These are phyloP conservation scores for Arthroderma uncinatum DNA, from an alignment of 2,329 filamentous ascomycete species.

Conservation along the genomic window DNA sequence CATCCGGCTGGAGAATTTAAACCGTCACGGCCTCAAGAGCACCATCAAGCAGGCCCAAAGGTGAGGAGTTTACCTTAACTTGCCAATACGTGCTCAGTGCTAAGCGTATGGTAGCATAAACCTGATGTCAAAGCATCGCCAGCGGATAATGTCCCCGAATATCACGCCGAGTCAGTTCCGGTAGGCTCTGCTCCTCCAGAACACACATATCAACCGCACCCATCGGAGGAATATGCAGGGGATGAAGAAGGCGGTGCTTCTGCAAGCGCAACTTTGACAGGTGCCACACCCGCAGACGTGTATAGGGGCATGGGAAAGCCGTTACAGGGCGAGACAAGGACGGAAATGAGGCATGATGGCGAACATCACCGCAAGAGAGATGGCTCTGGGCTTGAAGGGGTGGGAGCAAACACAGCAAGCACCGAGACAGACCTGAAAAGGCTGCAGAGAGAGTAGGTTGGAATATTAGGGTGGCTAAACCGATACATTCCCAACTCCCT, in stretches of 20 bases:
- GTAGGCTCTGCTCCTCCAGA: constrained; percentile 51
- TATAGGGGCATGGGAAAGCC: constrained; percentile 45
- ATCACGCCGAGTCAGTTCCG: constrained; percentile 49
- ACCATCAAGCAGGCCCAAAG: neutral
- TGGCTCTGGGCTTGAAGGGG: constrained; percentile 34
- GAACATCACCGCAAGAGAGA: constrained; percentile 33
- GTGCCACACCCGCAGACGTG: constrained; percentile 44
- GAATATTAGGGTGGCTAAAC: too few species aligned
- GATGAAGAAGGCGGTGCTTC: constrained; percentile 13
- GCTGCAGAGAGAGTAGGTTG: neutral
- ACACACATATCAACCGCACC: constrained; percentile 40
- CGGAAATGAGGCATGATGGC: constrained; percentile 40
- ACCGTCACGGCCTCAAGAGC: neutral
- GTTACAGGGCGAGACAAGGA: constrained; percentile 38
- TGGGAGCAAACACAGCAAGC: constrained; percentile 24
- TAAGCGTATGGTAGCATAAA: constrained; percentile 43
- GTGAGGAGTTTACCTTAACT: neutral
- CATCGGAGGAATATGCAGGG: constrained; percentile 18
- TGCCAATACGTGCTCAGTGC: neutral
- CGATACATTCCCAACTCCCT: too few species aligned
- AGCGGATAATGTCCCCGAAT: constrained; percentile 50
- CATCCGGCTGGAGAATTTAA: constrained; percentile 3
- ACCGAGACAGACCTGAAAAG: neutral
- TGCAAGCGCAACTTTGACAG: constrained; percentile 38
- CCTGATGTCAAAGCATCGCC: constrained; percentile 48